Base-by-base conservation (phyloP, 2,329 filamentous ascomycete species). In the Alternaria novae-zelandiae region DNA sequence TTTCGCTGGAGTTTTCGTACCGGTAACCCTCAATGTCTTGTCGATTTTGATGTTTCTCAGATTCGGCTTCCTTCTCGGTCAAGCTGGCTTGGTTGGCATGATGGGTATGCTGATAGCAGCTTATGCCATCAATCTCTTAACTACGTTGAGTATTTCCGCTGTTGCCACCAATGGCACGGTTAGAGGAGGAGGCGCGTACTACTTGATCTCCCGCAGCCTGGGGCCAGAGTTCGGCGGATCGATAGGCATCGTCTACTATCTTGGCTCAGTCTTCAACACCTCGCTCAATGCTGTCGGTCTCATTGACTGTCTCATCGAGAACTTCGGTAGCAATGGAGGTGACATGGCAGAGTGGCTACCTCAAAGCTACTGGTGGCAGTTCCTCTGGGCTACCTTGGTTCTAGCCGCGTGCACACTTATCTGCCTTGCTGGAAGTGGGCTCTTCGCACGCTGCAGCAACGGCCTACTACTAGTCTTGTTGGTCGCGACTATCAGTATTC, bases 11-110 rank as follows among this genome's bases (percentile, higher is more conserved):
- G 81, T 96, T 51, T 97, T 94, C 78, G 91, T 97, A 15, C 93
- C 93, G 2, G 93, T 93, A n/a, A 94, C 90, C 65, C 84, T 96
- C 69, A 97, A 96, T 79, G 93, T 97, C 45, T 82, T 96, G 69
- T 95, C 92, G 72, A 96, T 97, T 79, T 86, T 97, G 65, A 96
- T 97, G 92, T 97, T 97, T 81, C 84, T 97, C 72, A 88, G 93
- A 21, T 97, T 97, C 78, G 93, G 93, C 21, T 89, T 93, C 71
- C 92, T 97, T 61, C 84, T 96, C 21, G 93, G 93, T 9, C 91
- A 95, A 75, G 87, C 91, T 66, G 93, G 93, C 21, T 83, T 96
- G 47, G 68, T 95, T 46, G 93, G 92, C 54, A 96, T 94, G 79
- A 83, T 96, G 76, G 91, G 91, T 13, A 86, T 96, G 79, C 87